A percentile compares a stretch with the other conserved stretches of the same genome.
phyloP scores from a whole-genome alignment of 176 grass and related monocot genomes.

The Aegilops sharonensis region DNA sequence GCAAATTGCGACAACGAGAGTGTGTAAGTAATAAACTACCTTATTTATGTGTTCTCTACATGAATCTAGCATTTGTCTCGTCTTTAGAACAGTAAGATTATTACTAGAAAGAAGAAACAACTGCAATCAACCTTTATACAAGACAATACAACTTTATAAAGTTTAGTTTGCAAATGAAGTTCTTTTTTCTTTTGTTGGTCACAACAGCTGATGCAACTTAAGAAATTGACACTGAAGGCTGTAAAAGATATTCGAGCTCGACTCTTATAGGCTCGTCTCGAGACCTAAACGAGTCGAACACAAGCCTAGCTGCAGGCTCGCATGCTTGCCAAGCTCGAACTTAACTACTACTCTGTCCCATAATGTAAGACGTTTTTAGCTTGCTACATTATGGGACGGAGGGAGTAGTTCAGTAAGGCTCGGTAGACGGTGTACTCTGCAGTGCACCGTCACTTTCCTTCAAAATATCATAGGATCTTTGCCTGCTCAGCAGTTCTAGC shows the following conservation, averaged over 20 bases:
- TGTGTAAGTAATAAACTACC: conserved; percentile 61
- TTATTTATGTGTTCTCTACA: conserved; percentile 5
- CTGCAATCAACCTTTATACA: neutral
- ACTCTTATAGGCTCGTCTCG: neutral
- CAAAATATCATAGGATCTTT: neutral
- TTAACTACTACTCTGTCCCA: neutral
- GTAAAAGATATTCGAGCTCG: neutral
- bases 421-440: no score
- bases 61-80: conserved; percentile 3
- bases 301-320: neutral
- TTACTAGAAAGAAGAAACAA: conserved; percentile 16
- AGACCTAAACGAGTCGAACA: neutral
- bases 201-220: neutral
- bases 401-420: neutral
- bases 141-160: neutral
- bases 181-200: neutral
- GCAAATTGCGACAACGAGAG: conserved; percentile 67
- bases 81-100: neutral
- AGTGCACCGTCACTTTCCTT: neutral
- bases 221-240: neutral
- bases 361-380: no score
- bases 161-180: neutral
- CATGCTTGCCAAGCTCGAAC: neutral
- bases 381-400: no score
- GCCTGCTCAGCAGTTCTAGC: no score